phyloP scores from a whole-genome alignment of 768 basidiomycete species.

The Boletus reticulatus region DNA sequence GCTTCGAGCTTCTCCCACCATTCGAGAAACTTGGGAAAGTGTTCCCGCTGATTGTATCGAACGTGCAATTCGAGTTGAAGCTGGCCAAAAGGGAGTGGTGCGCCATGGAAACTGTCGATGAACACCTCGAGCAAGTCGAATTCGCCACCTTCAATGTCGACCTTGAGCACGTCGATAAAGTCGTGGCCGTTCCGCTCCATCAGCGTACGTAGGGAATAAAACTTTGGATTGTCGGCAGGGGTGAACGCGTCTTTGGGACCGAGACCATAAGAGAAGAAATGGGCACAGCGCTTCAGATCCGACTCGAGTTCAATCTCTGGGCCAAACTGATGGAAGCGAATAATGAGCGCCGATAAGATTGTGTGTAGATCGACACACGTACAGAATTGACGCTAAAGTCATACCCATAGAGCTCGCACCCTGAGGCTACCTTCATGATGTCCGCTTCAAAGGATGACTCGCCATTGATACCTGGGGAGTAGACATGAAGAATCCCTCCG shows the following conservation, averaged over 20 bases:
- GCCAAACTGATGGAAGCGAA: not conserved
- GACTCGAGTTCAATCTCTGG: conserved; percentile 39
- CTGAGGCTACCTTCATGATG: conserved; percentile 1
- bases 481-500: not conserved
- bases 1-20: conserved; percentile 75
- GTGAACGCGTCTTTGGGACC: conserved; percentile 37
- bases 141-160: conserved; percentile 71
- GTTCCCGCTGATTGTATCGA: conserved; percentile 44
- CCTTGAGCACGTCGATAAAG: conserved; percentile 51
- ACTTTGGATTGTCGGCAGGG: too few species aligned
- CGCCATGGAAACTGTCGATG: conserved; percentile 38
- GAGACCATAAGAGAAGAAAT: conserved; percentile 46
- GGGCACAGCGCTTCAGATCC: conserved; percentile 34
- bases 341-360: not conserved
- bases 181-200: conserved; percentile 60
- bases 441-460: conserved; percentile 38
- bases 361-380: not conserved
- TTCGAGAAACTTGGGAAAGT: conserved; percentile 53
- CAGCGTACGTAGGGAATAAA: conserved; percentile 47
- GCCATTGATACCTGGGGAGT: too few species aligned
- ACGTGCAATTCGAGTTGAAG: conserved; percentile 68
- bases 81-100: conserved; percentile 66
- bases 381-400: conserved; percentile 35
- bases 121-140: conserved; percentile 59
- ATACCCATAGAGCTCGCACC: conserved; percentile 42